A percentile compares a stretch with the other conserved stretches of the same genome.
phyloP scores from a whole-genome alignment of 2,329 filamentous ascomycete species.

The Fusarium austroafricanum region DNA sequence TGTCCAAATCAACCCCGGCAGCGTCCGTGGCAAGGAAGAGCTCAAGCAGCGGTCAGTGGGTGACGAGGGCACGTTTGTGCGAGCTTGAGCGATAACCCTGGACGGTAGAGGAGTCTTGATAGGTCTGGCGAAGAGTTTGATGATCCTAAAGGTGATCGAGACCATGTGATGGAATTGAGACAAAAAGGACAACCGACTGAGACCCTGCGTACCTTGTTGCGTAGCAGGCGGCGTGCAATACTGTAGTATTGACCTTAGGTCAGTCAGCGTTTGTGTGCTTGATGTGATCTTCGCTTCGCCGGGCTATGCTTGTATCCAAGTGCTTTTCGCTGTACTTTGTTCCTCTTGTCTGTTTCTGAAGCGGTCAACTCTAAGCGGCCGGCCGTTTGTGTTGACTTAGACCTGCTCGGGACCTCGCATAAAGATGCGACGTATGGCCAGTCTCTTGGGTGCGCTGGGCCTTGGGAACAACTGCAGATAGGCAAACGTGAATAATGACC shows the following conservation, averaged over 20 bases:
- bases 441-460: conserved; percentile 27
- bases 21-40: conserved; percentile 40
- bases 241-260: conserved; percentile 9
- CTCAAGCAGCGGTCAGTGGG: conserved; percentile 48
- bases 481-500: conserved; percentile 19
- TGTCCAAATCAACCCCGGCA: conserved; percentile 42
- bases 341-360: conserved; percentile 20
- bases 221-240: background rate
- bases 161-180: conserved; percentile 38
- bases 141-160: conserved; percentile 35
- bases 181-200: conserved; percentile 28
- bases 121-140: conserved; percentile 28
- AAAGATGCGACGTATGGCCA: conserved; percentile 36
- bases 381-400: conserved; percentile 34
- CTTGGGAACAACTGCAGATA: conserved; percentile 28
- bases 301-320: conserved; percentile 8
- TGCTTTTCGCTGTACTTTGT: conserved; percentile 1
- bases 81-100: conserved; percentile 34
- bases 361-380: conserved; percentile 37
- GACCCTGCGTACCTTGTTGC: conserved; percentile 31
- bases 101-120: conserved; percentile 16
- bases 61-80: conserved; percentile 32
- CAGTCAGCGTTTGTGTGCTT: conserved; percentile 8
- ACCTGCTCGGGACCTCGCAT: conserved; percentile 41
- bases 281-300: background rate